Percentiles rank a stretch among this genome's conserved stretches.
Evolutionary conservation across 345 rosid genomes (phyloP).

Genomic region (Mercurialis annua): DNA sequence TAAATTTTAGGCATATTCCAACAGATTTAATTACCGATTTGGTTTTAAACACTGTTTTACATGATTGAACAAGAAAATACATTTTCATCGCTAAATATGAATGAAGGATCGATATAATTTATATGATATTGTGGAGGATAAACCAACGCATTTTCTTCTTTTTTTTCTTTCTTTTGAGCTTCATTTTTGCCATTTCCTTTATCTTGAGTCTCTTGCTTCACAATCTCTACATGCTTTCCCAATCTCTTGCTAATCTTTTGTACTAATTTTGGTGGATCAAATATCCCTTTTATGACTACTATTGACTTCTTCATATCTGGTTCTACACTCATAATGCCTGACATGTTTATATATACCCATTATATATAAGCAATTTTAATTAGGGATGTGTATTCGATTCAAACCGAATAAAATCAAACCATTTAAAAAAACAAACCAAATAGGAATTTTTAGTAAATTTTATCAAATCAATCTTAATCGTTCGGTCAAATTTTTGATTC

Average conservation of each 20-base stretch:
- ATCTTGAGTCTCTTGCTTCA: constrained; percentile 9
- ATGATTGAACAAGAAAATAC: constrained; percentile 43
- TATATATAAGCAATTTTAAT: too few species aligned
- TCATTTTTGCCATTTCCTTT: neutral
- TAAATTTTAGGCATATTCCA: too few species aligned
- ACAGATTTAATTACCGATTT: too few species aligned
- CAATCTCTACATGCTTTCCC: constrained; percentile 17
- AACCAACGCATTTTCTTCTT: constrained; percentile 15
- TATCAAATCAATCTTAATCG: too few species aligned
- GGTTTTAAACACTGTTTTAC: too few species aligned
- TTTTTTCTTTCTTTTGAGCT: neutral
- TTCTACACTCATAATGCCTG: constrained; percentile 51
- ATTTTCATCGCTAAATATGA: constrained; percentile 40
- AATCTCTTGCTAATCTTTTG: constrained; percentile 27
- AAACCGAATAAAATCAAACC: too few species aligned
- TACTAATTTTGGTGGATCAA: constrained; percentile 44
- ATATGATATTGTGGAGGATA: constrained; percentile 44
- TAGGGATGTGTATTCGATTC: too few species aligned
- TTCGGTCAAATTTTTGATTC: too few species aligned
- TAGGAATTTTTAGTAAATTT: too few species aligned
- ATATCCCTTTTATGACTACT: constrained; percentile 51
- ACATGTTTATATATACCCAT: neutral
- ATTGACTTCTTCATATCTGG: constrained; percentile 48
- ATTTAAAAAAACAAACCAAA: neutral
- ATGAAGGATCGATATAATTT: constrained; percentile 11